Conservation (phyloP, 495 filamentous ascomycete species). For the Penicillium coprophilum region DNA sequence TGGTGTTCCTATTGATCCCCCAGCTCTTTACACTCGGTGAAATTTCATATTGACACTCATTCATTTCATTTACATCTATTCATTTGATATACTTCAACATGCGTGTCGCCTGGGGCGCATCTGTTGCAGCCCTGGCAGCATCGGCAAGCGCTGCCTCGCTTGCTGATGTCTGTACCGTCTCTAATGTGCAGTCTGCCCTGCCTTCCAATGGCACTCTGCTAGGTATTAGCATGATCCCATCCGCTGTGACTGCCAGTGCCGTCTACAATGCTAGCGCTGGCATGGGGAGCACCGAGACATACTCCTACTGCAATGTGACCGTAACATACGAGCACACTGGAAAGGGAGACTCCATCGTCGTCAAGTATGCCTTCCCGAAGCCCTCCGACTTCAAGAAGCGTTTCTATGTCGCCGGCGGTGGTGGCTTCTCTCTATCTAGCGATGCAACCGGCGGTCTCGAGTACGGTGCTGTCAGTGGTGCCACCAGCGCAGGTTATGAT, state of each 20-base stretch:
- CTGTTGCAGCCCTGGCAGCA: constrained; percentile 28
- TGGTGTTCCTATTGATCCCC: background rate
- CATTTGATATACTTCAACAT: constrained; percentile 15
- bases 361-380: constrained; percentile 36
- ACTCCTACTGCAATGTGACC: constrained; percentile 40
- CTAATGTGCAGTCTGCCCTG: constrained; percentile 31
- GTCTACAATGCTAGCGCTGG: constrained; percentile 28
- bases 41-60: background rate
- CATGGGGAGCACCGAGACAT: constrained; percentile 21
- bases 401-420: constrained; percentile 40
- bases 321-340: constrained; percentile 38
- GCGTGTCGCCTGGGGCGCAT: constrained; percentile 25
- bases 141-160: constrained; percentile 32
- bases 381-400: constrained; percentile 39
- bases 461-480: constrained; percentile 41
- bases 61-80: background rate
- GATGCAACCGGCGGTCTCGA: constrained; percentile 36
- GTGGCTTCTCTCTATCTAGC: constrained; percentile 31
- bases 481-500: constrained; percentile 41
- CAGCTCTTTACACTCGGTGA: background rate
- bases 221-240: constrained; percentile 33
- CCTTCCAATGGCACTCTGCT: constrained; percentile 37
- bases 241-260: constrained; percentile 27
- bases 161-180: constrained; percentile 35
- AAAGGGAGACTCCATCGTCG: constrained; percentile 30